Evolutionary conservation across 2,329 filamentous ascomycete species (phyloP).

Genomic region (Penicillium capsulatum): DNA sequence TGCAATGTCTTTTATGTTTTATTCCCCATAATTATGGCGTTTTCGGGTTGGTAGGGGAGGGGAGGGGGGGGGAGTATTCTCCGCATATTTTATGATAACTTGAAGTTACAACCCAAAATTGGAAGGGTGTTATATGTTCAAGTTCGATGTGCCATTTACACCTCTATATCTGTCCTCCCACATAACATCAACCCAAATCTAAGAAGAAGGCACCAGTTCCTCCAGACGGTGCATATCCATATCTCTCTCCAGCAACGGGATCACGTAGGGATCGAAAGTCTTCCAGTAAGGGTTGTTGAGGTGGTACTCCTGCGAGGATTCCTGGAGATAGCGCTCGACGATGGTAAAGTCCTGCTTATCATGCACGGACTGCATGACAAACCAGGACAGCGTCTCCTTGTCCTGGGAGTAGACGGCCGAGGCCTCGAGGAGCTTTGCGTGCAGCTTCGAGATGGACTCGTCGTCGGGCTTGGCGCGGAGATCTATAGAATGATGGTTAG

Average conservation of each 20-base stretch:
- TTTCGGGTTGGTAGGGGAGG: too few species aligned
- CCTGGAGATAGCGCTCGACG: conserved; percentile 67
- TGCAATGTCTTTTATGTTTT: neutral
- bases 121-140: too few species aligned
- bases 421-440: conserved; percentile 71
- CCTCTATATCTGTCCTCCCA: too few species aligned
- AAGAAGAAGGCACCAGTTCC: conserved; percentile 52
- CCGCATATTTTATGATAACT: neutral
- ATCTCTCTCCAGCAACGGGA: conserved; percentile 61
- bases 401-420: conserved; percentile 67
- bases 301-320: conserved; percentile 58
- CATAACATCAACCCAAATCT: conserved; percentile 1
- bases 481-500: too few species aligned
- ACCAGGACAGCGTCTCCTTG: conserved; percentile 66
- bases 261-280: conserved; percentile 70
- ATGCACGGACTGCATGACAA: conserved; percentile 70
- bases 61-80: too few species aligned
- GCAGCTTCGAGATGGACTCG: conserved; percentile 61
- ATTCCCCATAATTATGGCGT: neutral
- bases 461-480: conserved; percentile 65
- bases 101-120: too few species aligned
- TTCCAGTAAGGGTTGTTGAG: conserved; percentile 69
- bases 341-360: conserved; percentile 69
- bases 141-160: too few species aligned
- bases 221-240: conserved; percentile 68